Percentiles rank a stretch among this genome's conserved stretches.
Conservation (phyloP, 2,329 filamentous ascomycete genomes). For the Penicillium sclerotiorum region DNA sequence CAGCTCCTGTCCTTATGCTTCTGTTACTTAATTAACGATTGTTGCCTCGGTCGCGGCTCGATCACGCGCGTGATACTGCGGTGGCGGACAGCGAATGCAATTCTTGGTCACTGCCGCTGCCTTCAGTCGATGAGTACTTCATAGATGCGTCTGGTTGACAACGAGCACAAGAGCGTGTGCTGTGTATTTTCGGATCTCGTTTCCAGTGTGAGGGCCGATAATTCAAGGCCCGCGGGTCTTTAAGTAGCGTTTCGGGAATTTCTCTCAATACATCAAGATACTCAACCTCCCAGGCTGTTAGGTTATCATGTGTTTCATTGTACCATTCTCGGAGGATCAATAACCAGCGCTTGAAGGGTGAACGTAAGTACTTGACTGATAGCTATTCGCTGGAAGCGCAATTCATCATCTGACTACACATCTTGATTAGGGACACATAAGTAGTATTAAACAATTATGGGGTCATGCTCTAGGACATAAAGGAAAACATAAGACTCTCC, state of each 20-base stretch:
- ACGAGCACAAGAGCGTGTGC: constrained; percentile 20
- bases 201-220: constrained; percentile 30
- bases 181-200: constrained; percentile 18
- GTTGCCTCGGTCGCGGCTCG: constrained; percentile 30
- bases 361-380: constrained; percentile 37
- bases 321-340: constrained; percentile 29
- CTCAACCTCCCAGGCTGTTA: constrained; percentile 28
- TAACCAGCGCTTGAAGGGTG: constrained; percentile 31
- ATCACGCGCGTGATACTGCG: constrained; percentile 17
- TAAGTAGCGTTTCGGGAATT: constrained; percentile 28
- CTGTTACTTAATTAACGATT: constrained; percentile 19
- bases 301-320: constrained; percentile 17
- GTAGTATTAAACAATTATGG: constrained; percentile 26
- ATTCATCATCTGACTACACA: constrained; percentile 23
- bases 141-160: constrained; percentile 19
- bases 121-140: constrained; percentile 18
- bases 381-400: constrained; percentile 33
- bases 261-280: constrained; percentile 23
- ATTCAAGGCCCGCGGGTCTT: constrained; percentile 22
- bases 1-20: constrained; percentile 14
- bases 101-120: constrained; percentile 21
- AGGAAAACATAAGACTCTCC: constrained; percentile 37
- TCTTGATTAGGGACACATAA: constrained; percentile 30
- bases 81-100: constrained; percentile 16
- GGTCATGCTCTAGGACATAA: constrained; percentile 26